phyloP scores from a whole-genome alignment of 495 filamentous ascomycete genomes.

The Aspergillus saccharolyticus region DNA sequence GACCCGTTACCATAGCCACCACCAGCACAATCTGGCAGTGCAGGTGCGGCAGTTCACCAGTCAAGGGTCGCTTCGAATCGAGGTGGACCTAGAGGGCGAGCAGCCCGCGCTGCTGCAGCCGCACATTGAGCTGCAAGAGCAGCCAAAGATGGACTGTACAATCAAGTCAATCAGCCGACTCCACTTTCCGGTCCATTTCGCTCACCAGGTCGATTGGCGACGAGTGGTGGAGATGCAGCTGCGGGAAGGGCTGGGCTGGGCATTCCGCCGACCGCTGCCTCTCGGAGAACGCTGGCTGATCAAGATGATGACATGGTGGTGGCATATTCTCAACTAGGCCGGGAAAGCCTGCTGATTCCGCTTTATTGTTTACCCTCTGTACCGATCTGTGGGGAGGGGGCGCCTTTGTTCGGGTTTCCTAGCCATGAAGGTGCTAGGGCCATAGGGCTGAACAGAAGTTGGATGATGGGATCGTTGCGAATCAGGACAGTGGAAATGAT shows the following conservation, averaged over 20 bases:
- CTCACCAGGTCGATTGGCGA: conserved; percentile 16
- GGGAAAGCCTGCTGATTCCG: background rate
- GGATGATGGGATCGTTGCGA: background rate
- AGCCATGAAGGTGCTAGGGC: background rate
- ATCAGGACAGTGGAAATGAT: background rate
- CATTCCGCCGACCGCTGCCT: conserved; percentile 14
- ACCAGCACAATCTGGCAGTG: conserved; percentile 11
- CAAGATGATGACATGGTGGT: conserved; percentile 13
- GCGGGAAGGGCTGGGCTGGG: conserved; percentile 14
- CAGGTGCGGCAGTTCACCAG: conserved; percentile 10
- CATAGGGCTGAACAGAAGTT: background rate
- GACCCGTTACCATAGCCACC: conserved; percentile 1
- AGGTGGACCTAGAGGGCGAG: conserved; percentile 11
- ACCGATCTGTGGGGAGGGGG: too few species aligned
- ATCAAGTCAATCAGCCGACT: conserved; percentile 14
- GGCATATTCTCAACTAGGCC: conserved; percentile 3
- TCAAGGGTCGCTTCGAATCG: conserved; percentile 7
- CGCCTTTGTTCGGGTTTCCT: background rate
- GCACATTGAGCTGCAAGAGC: conserved; percentile 13
- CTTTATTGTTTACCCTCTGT: too few species aligned
- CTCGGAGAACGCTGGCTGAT: conserved; percentile 10
- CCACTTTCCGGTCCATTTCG: conserved; percentile 17
- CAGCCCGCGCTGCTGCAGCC: conserved; percentile 10
- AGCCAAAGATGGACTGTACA: conserved; percentile 16
- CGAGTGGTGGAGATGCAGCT: conserved; percentile 15